Conservation (phyloP, 164 flowering plant genomes). For the Stephania cephalantha region DNA sequence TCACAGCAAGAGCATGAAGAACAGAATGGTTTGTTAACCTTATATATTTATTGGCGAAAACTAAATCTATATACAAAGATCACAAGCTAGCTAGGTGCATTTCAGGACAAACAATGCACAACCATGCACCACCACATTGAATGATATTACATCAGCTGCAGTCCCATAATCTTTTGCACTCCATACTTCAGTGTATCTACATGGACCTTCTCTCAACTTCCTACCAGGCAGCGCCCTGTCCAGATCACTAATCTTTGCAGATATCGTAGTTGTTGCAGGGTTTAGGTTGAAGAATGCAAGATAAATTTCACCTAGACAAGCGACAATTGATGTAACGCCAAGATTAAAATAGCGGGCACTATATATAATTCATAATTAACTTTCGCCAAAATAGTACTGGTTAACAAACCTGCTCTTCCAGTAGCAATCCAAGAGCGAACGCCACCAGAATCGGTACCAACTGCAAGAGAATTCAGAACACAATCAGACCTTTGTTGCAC, state of each 20-base stretch:
- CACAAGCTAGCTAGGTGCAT: neutral
- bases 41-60: too few relatives aligned
- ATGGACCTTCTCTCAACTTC: conserved; percentile 26
- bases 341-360: neutral
- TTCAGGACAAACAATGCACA: conserved; percentile 13
- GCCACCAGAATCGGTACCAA: conserved; percentile 33
- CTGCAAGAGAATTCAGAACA: conserved; percentile 25
- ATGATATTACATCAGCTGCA: conserved; percentile 25
- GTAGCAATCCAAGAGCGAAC: conserved; percentile 83
- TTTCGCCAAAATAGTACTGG: neutral
- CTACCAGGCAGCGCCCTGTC: conserved; percentile 34
- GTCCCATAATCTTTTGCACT: conserved; percentile 38
- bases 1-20: too few relatives aligned
- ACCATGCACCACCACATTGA: conserved; percentile 11
- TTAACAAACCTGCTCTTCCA: conserved; percentile 55
- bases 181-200: conserved; percentile 59
- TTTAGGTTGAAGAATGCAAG: conserved; percentile 70
- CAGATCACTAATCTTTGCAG: conserved; percentile 45
- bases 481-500: neutral
- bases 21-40: too few relatives aligned
- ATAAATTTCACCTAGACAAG: conserved; percentile 56
- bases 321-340: neutral
- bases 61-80: too few relatives aligned
- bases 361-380: neutral
- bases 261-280: conserved; percentile 27